Evolutionary conservation across 2,329 filamentous ascomycete species (phyloP), one percentile per base, ranked within the genome.

Genomic region (Ceratocystis lukuohia): DNA sequence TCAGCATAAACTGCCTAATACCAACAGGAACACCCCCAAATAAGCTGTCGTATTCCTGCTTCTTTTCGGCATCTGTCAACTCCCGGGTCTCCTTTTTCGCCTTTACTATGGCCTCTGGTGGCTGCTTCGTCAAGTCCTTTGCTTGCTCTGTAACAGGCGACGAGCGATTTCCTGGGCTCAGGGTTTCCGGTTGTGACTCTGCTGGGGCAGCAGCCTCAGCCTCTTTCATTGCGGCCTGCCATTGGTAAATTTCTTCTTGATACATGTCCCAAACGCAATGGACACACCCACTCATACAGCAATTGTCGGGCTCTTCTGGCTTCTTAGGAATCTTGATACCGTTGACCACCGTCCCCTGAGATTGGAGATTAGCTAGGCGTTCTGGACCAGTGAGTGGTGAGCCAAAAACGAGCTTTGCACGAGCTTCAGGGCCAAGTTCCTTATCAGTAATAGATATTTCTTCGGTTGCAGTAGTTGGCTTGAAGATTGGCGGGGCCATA

Each of bases 221-320:
- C 72, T 87, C 82, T 3, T 79, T 77, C 45, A 82, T 83, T 67
- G 85, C 82, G 15, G 79, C 77, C 3, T 86, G 88, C 90, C 91
- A 97, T 67, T 89, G 88, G 75, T 97, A 92, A 76, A 97, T 81
- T 64, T 97, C 94, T 70, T 99, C 93, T 7, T 92, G 83, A 75
- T 87, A 97, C 65, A 85, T 80, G 71, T 96, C 92, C 92, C 92
- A 97, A 2, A 97, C 94, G 75, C 94, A 99, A 75, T 97, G 92
- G 62, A 96, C 93, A 74, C 94, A 99, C 2, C 94, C 94, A 73
- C 89, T 94, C 94, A 99, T 99, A 77, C 94, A 99, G 81, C 94
- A 99, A 74, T 99, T 96, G 72, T 97, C 94, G 2, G 94, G 94
- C 76, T 99, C 93, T 61, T 85, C 82, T 0, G 94, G 94, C 61